Evolutionary conservation across 305 asterid species (phyloP).

Genomic region (Caryopteris hybrid): DNA sequence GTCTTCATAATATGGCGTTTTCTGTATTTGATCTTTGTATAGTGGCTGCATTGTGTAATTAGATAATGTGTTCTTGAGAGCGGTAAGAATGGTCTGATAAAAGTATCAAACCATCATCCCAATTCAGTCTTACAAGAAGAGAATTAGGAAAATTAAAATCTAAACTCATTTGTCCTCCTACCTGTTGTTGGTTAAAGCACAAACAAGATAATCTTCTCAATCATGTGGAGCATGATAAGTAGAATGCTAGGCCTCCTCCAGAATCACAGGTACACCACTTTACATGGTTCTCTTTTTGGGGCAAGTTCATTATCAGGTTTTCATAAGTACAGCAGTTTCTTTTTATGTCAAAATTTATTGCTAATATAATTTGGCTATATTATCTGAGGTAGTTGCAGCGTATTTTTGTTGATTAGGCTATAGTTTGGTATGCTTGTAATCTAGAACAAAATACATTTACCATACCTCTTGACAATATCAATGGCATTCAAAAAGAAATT

Average conservation of each 20-base stretch:
- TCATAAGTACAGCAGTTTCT: background rate
- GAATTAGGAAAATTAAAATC: background rate
- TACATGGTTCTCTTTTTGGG: background rate
- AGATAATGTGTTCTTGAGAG: background rate
- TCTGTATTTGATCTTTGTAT: background rate
- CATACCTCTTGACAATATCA: conserved; percentile 12
- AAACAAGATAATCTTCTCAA: background rate
- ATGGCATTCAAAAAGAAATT: background rate
- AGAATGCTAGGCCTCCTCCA: background rate
- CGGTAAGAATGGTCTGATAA: background rate
- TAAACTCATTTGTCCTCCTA: background rate
- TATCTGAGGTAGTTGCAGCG: background rate
- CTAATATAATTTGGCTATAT: background rate
- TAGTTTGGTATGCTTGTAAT: background rate
- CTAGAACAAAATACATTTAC: background rate
- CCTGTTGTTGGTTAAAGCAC: background rate
- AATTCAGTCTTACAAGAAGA: background rate
- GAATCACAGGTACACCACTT: background rate
- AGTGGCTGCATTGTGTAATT: background rate
- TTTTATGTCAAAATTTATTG: background rate
- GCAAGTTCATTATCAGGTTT: background rate
- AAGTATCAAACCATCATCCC: background rate
- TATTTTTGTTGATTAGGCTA: background rate
- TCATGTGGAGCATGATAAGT: background rate
- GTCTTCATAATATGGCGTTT: background rate